A percentile compares a stretch with the other conserved stretches of the same genome.
These are phyloP conservation scores for Penicillium digitatum DNA, from an alignment of 2,329 filamentous ascomycete genomes.

Conservation along the genomic window DNA sequence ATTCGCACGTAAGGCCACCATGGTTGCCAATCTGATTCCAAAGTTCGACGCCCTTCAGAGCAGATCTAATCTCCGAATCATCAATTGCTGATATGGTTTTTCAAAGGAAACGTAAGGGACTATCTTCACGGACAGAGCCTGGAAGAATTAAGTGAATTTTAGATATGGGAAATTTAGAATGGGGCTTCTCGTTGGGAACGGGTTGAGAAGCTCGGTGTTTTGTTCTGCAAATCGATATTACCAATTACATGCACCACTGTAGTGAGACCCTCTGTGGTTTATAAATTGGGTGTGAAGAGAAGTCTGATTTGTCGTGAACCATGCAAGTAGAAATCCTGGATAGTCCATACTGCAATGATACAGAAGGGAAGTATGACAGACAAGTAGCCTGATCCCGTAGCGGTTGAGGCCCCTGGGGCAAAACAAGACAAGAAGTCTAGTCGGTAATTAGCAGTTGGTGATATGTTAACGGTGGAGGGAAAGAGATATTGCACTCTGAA, in stretches of 20 bases:
- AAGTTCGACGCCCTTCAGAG: not conserved
- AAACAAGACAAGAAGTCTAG: not conserved
- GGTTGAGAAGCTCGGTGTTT: slow-evolving; percentile 23
- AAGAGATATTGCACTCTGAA: slow-evolving; percentile 12
- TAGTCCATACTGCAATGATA: slow-evolving; percentile 35
- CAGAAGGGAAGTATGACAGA: slow-evolving; percentile 42
- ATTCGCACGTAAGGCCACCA: not conserved
- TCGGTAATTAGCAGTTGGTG: not conserved
- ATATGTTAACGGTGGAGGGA: no score
- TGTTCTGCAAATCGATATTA: slow-evolving; percentile 37
- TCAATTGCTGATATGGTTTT: not conserved
- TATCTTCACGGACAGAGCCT: not conserved
- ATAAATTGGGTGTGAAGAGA: slow-evolving; percentile 51
- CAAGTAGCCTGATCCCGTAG: slow-evolving; percentile 38
- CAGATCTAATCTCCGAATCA: not conserved
- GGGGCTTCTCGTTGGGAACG: not conserved
- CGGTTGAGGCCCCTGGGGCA: slow-evolving; percentile 28
- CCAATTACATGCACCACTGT: slow-evolving; percentile 54
- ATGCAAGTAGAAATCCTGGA: slow-evolving; percentile 47
- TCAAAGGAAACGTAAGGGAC: no score
- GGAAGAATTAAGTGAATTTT: not conserved
- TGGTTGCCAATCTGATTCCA: not conserved
- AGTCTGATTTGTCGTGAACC: slow-evolving; percentile 49
- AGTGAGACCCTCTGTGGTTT: slow-evolving; percentile 47
- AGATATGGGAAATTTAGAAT: not conserved